These are phyloP conservation scores for Auriculariales sp. DNA, from an alignment of 768 basidiomycete species.

Conservation along the genomic window DNA sequence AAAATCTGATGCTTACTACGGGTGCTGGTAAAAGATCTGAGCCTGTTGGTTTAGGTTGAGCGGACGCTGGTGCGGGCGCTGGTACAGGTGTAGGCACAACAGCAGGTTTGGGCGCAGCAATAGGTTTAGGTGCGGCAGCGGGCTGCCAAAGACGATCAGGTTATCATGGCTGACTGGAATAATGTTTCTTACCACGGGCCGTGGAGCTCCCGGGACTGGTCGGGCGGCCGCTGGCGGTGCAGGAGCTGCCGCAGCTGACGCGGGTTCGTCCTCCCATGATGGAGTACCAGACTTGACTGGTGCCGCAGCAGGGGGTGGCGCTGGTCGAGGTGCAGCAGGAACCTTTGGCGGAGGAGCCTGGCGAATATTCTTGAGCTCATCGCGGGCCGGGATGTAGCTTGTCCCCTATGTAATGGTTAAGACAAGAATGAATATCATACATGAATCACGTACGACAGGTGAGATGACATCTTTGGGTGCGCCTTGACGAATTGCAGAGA, in stretches of 20 bases:
- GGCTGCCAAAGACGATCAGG: conserved; percentile 15
- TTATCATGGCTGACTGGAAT: conserved; percentile 4
- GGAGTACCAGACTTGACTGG: conserved; percentile 30
- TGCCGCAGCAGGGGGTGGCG: conserved; percentile 26
- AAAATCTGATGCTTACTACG: conserved; percentile 25
- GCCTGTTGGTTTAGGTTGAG: conserved; percentile 60
- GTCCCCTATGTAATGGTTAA: conserved; percentile 11
- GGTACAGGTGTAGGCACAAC: conserved; percentile 8
- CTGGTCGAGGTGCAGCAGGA: conserved; percentile 27
- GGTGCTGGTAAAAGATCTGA: conserved; percentile 45
- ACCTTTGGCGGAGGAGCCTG: conserved; percentile 17
- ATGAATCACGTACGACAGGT: conserved; percentile 7
- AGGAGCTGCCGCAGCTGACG: conserved; percentile 29
- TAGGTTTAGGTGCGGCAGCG: conserved; percentile 21
- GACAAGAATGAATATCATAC: background rate
- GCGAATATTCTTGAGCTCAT: conserved; percentile 20
- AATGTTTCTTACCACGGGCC: conserved; percentile 20
- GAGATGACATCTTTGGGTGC: conserved; percentile 10
- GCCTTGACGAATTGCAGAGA: conserved; percentile 17
- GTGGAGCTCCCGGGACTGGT: conserved; percentile 15
- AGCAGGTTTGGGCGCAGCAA: conserved; percentile 26
- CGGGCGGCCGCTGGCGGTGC: conserved; percentile 28
- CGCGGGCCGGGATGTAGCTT: conserved; percentile 11
- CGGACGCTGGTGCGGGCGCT: conserved; percentile 9
- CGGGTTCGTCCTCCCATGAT: conserved; percentile 43